Base-by-base conservation (phyloP, 2,329 filamentous ascomycete species). In the Drechmeria coniospora region DNA sequence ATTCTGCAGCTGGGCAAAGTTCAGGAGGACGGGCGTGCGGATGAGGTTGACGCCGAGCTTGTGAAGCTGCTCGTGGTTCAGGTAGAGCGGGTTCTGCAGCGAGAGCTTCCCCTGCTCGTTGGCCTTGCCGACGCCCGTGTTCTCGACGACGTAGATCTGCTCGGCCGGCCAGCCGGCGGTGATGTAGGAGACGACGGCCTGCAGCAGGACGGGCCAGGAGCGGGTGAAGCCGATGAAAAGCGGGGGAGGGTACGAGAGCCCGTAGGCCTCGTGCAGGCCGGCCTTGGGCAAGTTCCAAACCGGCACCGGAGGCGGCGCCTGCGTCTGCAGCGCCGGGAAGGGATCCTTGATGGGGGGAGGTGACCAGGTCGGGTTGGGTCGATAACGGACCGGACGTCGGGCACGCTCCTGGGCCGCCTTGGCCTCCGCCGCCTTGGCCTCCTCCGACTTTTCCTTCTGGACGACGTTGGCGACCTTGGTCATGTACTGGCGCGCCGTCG, bases 151-250 rank as follows among this genome's bases (percentile, higher is more conserved):
- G 35, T 65, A 64, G 33, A 74, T 70, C 35, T 71, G 58, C 13
- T 52, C 51, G 0, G 63, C 46, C 2, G 67, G 68, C 67, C 68
- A 74, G 26, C 68, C 68, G 3, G 65, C 63, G 1, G 66, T 63
- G 35, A 74, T 61, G 43, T 73, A 74, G 8, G 56, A 61, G 8
- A 68, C 56, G 1, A 73, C 59, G 3, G 59, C 52, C 45, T 73
- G 68, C 10, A 67, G 55, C 2, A 74, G 53, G 31, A 72, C 49
- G 2, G 59, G 57, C 59, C 61, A 69, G 30, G 61, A 60, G 19
- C 65, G 54, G 1, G 67, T 69, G 48, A 73, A 74, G n/a, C 66
- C 63, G 33, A 73, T 68, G 26, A 72, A 51, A 7, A 74, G 54
- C 2, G 68, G 65, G 4, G 68, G 61, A 5, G 49, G 39, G 20